Conservation (phyloP, 352 stramenopile genomes). For the Salisapilia sapeloensis region DNA sequence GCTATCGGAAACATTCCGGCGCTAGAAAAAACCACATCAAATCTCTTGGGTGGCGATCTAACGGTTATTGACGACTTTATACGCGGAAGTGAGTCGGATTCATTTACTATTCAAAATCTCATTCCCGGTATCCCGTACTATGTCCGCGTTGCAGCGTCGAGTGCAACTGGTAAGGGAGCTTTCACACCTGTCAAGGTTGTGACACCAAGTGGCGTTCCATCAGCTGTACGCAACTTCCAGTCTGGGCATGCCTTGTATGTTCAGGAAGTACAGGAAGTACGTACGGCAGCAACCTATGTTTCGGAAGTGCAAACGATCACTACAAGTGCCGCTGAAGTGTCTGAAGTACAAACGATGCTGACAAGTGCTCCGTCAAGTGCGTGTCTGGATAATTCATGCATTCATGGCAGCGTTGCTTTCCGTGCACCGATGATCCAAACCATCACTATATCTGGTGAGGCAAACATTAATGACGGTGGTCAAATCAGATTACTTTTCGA, state of each 20-base stretch:
- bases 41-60: conserved; percentile 8
- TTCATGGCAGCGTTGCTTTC: conserved; percentile 38
- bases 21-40: conserved; percentile 11
- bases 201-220: conserved; percentile 27
- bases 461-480: conserved; percentile 26
- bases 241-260: conserved; percentile 38
- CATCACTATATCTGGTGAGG: conserved; percentile 31
- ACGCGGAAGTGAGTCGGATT: no score
- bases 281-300: conserved; percentile 40
- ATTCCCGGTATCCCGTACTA: conserved; percentile 52
- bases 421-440: conserved; percentile 59
- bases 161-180: conserved; percentile 26
- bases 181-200: conserved; percentile 18
- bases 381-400: conserved; percentile 28
- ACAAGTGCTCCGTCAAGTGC: conserved; percentile 22
- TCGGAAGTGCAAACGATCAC: conserved; percentile 50
- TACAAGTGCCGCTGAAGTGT: conserved; percentile 35
- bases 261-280: conserved; percentile 50
- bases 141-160: conserved; percentile 33
- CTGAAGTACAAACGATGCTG: conserved; percentile 53
- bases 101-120: no score
- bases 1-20: conserved; percentile 45
- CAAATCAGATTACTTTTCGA: conserved; percentile 10
- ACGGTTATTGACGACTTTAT: conserved; percentile 24
- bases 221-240: conserved; percentile 24